Percentiles rank a stretch among this genome's conserved stretches.
Conservation (phyloP, 768 basidiomycete species). For the Hemileccinum impolitum region DNA sequence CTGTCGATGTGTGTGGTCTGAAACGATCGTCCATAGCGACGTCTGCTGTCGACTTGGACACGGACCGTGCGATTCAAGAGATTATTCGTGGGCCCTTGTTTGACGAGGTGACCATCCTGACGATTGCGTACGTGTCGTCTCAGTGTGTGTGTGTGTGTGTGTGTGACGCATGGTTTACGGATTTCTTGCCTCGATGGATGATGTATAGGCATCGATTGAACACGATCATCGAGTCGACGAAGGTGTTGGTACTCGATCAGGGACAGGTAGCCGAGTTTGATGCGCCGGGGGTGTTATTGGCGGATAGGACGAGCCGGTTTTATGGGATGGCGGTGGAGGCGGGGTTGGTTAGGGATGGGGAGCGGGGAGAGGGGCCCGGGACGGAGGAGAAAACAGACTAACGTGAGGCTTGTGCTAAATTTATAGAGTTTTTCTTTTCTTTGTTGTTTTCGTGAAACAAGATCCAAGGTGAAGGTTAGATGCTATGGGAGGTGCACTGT, state of each 20-base stretch:
- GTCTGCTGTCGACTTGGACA: constrained; percentile 87
- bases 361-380: not conserved
- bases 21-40: no score
- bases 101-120: constrained; percentile 74
- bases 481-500: no score
- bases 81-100: constrained; percentile 83
- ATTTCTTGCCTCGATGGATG: not conserved
- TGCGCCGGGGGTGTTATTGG: constrained; percentile 59
- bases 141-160: no score
- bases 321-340: constrained; percentile 65
- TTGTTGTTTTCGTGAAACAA: no score
- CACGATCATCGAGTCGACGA: constrained; percentile 79
- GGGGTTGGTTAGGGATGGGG: constrained; percentile 37
- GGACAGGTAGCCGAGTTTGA: constrained; percentile 88
- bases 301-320: constrained; percentile 54
- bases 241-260: constrained; percentile 76
- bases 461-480: no score
- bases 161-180: not conserved
- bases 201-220: constrained; percentile 66
- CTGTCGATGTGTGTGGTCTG: no score
- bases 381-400: not conserved
- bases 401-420: no score
- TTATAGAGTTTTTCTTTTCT: no score
- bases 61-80: constrained; percentile 83
- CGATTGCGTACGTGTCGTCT: constrained; percentile 68